Evolutionary conservation across 805 yeast species (phyloP), one percentile per base, ranked within the genome.

Genomic region (Nakazawaea anatomiae): DNA sequence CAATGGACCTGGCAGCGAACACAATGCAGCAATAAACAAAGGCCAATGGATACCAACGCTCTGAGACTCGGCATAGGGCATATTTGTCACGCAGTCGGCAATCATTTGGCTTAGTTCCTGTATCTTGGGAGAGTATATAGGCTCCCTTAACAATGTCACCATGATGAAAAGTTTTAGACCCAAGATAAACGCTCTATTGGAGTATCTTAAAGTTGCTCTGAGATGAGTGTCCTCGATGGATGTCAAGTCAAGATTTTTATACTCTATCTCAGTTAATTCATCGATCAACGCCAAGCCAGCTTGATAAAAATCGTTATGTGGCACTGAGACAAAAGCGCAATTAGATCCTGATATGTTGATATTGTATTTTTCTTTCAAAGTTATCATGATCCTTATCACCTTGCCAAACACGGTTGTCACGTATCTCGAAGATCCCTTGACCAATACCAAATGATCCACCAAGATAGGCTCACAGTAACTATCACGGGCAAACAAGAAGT

Each of bases 11-110:
- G 49, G 54, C 6, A 3, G 39, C 4, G 50, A 42, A n/a, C 48
- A 43, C 25, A 52, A 34, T 12, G 50, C 47, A 12, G 44, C 43
- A 5, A 48, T 31, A 39, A 39, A 52, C 36, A 52, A 14, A 8
- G 54, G 51, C 54, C 54, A 52, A 45, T 52, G 54, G 11, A 48
- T 45, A 28, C 54, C 54, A n/a, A 48, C 54, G 32, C 49, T 42
- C n/a, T 44, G 48, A 5, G 52, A 48, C 14, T 29, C 44, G 18
- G 43, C 35, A 34, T 52, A 52, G 3, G 54, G 54, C 49, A 52
- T 44, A 8, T 36, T 48, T 25, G 38, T 10, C n/a, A 38, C 34
- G 31, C 48, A 44, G 18, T 48, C 51, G 12, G 52, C 46, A 11
- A 52, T 42, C 47, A 44, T 32, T 14, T 28, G 39, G 25, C 51